These are phyloP conservation scores for Bryoerythrophyllum caledonicum DNA, from an alignment of 225 moss, liverwort and hornwort species.

Conservation along the genomic window DNA sequence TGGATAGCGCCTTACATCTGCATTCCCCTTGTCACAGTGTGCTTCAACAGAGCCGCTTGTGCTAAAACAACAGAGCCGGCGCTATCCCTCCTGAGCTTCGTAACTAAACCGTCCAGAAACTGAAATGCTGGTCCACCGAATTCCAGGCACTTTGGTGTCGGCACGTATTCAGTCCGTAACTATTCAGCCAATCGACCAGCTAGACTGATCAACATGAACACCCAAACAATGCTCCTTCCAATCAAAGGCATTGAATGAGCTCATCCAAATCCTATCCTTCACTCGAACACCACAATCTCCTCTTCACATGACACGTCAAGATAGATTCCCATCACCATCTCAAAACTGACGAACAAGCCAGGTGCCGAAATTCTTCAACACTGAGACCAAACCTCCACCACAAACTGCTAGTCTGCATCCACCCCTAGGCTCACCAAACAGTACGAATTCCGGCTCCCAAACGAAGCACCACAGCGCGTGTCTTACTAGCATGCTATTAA, in stretches of 20 bases:
- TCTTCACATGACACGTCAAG: background rate
- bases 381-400: background rate
- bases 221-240: background rate
- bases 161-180: background rate
- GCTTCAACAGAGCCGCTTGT: too few species aligned
- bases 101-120: conserved; percentile 38
- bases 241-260: background rate
- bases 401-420: background rate
- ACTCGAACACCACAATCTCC: background rate
- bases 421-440: background rate
- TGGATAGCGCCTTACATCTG: conserved; percentile 46
- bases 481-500: background rate
- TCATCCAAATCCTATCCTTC: background rate
- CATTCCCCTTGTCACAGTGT: background rate
- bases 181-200: background rate
- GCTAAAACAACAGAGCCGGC: conserved; percentile 23
- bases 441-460: background rate
- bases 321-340: background rate
- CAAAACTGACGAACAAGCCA: background rate
- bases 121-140: background rate
- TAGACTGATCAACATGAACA: background rate
- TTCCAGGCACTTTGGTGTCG: background rate
- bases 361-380: background rate
- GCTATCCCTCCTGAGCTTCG: conserved; percentile 71
- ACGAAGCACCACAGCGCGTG: background rate